Evolutionary conservation across 2,329 filamentous ascomycete genomes (phyloP).

Genomic region (Stenocarpella maydis): DNA sequence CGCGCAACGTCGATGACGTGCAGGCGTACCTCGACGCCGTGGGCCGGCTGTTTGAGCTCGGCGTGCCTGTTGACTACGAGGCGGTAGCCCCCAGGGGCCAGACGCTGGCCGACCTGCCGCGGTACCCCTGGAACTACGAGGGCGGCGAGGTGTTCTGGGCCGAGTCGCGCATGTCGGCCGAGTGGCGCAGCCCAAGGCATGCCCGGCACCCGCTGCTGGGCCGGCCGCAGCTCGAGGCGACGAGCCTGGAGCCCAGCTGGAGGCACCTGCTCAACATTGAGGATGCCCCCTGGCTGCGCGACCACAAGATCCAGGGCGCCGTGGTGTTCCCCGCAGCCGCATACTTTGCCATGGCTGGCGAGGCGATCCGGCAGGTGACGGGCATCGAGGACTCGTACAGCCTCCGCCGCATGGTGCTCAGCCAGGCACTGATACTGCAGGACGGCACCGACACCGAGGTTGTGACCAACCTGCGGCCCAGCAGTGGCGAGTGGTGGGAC

Average conservation of each 20-base stretch:
- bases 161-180: conserved; percentile 46
- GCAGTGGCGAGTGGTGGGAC: no score
- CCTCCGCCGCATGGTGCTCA: conserved; percentile 39
- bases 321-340: conserved; percentile 56
- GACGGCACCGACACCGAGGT: no score
- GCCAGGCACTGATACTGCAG: conserved; percentile 35
- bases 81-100: neutral
- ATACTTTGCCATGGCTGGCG: conserved; percentile 50
- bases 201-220: conserved; percentile 52
- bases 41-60: neutral
- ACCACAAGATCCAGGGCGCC: conserved; percentile 22
- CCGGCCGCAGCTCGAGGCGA: neutral
- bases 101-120: conserved; percentile 46
- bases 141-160: conserved; percentile 47
- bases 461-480: no score
- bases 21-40: neutral
- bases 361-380: conserved; percentile 42
- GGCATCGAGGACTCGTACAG: neutral
- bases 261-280: conserved; percentile 44
- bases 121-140: conserved; percentile 57
- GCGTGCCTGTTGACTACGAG: neutral
- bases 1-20: conserved; percentile 32
- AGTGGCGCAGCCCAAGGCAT: conserved; percentile 45
- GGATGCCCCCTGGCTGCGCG: conserved; percentile 22
- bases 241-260: conserved; percentile 41